phyloP scores from a whole-genome alignment of 345 rosid species.

The Lepidium didymum region DNA sequence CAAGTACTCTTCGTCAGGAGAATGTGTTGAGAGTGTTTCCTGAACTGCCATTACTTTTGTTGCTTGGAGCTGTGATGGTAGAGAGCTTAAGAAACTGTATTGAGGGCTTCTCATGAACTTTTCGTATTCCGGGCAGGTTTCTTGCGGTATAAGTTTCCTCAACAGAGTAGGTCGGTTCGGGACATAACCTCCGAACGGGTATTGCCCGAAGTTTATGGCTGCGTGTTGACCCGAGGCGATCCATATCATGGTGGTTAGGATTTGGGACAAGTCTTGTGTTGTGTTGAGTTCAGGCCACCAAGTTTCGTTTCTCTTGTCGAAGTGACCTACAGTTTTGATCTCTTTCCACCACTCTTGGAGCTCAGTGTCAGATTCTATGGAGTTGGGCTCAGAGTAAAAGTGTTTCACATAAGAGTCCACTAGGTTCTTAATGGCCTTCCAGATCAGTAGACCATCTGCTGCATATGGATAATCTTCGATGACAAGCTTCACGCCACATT shows the following conservation, averaged over 20 bases:
- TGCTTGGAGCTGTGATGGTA: slow-evolving; percentile 88
- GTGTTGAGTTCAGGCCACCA: slow-evolving; percentile 94
- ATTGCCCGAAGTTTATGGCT: slow-evolving; percentile 90
- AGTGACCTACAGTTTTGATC: slow-evolving; percentile 82
- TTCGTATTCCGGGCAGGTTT: slow-evolving; percentile 48
- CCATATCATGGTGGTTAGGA: slow-evolving; percentile 81
- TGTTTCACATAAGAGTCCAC: slow-evolving; percentile 66
- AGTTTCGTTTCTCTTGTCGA: slow-evolving; percentile 69
- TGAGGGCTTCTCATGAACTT: slow-evolving; percentile 70
- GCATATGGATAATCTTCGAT: slow-evolving; percentile 96
- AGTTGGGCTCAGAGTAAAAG: slow-evolving; percentile 59
- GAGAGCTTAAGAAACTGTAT: slow-evolving; percentile 46
- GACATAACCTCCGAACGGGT: slow-evolving; percentile 92
- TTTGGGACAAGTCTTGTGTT: slow-evolving; percentile 58
- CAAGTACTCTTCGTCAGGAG: slow-evolving; percentile 82
- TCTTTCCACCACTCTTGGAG: slow-evolving; percentile 96
- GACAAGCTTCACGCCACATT: slow-evolving; percentile 63
- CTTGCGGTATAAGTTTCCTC: slow-evolving; percentile 68
- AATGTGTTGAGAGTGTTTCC: slow-evolving; percentile 83
- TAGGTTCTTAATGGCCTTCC: slow-evolving; percentile 76
- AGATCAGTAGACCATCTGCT: slow-evolving; percentile 77
- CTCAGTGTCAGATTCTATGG: slow-evolving; percentile 61
- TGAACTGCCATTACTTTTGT: slow-evolving; percentile 98
- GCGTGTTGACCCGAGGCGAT: slow-evolving; percentile 92
- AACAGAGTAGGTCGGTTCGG: slow-evolving; percentile 83